Conservation (phyloP, 2,329 filamentous ascomycete species). For the Penicillium sp. region DNA sequence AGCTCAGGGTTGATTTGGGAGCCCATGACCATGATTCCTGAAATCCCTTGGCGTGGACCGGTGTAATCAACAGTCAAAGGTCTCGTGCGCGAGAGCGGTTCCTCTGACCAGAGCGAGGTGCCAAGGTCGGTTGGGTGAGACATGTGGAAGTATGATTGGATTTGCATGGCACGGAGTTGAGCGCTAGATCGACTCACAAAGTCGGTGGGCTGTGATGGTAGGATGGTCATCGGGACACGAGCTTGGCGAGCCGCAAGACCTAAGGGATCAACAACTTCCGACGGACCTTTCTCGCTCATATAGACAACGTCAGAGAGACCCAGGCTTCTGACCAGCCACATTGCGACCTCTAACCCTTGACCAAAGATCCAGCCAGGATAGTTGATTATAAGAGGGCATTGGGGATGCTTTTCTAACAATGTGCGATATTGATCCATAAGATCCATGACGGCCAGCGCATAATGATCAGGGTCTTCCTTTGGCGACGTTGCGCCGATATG, state of each 20-base stretch:
- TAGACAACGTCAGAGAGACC: constrained; percentile 56
- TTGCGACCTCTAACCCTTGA: constrained; percentile 52
- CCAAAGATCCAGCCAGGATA: constrained; percentile 59
- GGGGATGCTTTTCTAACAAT: constrained; percentile 42
- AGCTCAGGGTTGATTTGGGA: constrained; percentile 51
- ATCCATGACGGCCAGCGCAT: constrained; percentile 54
- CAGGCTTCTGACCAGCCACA: constrained; percentile 48
- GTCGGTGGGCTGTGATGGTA: constrained; percentile 50
- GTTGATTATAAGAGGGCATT: constrained; percentile 58
- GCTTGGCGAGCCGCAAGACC: constrained; percentile 40
- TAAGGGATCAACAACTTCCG: constrained; percentile 47
- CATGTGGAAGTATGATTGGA: constrained; percentile 63
- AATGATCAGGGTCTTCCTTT: constrained; percentile 61
- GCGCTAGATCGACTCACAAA: constrained; percentile 51
- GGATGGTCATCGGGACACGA: constrained; percentile 44
- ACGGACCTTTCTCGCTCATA: constrained; percentile 52
- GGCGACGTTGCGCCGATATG: constrained; percentile 55
- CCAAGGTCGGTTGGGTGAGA: constrained; percentile 29
- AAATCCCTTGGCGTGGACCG: constrained; percentile 46
- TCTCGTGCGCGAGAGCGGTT: constrained; percentile 47
- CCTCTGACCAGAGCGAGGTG: constrained; percentile 47
- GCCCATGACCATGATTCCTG: constrained; percentile 55
- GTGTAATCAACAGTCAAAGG: constrained; percentile 56
- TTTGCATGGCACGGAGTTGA: constrained; percentile 60
- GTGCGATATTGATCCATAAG: constrained; percentile 53